These are phyloP conservation scores for Crithidia sp. DNA, from an alignment of 208 protist species.

Conservation along the genomic window DNA sequence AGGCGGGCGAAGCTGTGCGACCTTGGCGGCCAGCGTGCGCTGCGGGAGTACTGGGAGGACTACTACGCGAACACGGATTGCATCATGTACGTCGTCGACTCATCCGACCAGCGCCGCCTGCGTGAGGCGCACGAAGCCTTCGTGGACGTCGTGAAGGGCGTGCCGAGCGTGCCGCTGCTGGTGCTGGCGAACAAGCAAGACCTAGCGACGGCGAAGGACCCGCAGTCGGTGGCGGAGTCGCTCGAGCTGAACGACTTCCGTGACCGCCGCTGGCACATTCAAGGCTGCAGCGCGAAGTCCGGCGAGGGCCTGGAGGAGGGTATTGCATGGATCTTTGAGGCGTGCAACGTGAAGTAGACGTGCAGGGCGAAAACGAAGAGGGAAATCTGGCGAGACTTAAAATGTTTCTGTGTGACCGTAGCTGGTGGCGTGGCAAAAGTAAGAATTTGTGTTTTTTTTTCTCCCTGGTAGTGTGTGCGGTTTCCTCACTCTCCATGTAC, in stretches of 20 bases:
- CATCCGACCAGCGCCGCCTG: slow-evolving; percentile 87
- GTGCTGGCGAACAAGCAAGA: slow-evolving; percentile 99
- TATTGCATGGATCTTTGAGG: slow-evolving; percentile 91
- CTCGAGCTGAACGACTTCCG: slow-evolving; percentile 90
- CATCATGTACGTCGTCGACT: slow-evolving; percentile 98
- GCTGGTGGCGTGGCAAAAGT: too few species aligned
- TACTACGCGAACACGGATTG: slow-evolving; percentile 98
- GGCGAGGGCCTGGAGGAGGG: slow-evolving; percentile 93
- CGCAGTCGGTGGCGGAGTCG: slow-evolving; percentile 73
- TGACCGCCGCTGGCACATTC: slow-evolving; percentile 96
- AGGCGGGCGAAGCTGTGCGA: slow-evolving; percentile 99
- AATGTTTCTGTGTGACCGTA: too few species aligned
- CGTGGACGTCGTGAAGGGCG: slow-evolving; percentile 90
- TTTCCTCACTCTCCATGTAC: too few species aligned
- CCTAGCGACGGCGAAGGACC: slow-evolving; percentile 91
- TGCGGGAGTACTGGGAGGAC: slow-evolving; percentile 98
- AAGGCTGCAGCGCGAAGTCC: slow-evolving; percentile 95
- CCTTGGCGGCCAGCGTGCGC: slow-evolving; percentile 98
- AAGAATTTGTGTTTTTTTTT: too few species aligned
- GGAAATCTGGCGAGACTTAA: neutral
- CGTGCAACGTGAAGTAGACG: slow-evolving; percentile 47
- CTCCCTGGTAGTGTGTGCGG: too few species aligned
- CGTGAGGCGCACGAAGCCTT: slow-evolving; percentile 95
- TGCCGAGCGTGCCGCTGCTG: slow-evolving; percentile 97
- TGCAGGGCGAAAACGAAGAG: neutral